Evolutionary conservation across 2,329 filamentous ascomycete species (phyloP).

Genomic region (Fusarium nanum): DNA sequence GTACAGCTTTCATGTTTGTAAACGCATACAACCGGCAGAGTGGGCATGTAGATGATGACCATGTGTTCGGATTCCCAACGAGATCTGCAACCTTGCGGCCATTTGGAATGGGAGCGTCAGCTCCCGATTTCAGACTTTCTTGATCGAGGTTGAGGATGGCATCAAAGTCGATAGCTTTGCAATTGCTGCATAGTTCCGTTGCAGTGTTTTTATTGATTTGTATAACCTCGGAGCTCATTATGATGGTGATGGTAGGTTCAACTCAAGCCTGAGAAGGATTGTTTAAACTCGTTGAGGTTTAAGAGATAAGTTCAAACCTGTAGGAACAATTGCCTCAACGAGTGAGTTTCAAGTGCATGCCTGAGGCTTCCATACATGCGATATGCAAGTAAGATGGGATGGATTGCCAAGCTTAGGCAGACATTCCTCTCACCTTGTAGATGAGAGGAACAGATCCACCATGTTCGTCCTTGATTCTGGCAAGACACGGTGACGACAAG

Average conservation of each 20-base stretch:
- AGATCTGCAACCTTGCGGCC: neutral
- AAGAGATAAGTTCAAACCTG: neutral
- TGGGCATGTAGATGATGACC: neutral
- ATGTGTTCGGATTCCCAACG: neutral
- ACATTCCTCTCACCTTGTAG: neutral
- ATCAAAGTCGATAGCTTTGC: neutral
- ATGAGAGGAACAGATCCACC: rapidly evolving
- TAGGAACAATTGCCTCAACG: neutral
- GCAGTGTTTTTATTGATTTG: rapidly evolving
- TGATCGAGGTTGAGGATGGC: neutral
- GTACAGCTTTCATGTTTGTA: neutral
- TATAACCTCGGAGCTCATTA: neutral
- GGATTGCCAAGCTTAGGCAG: neutral
- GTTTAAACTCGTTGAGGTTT: neutral
- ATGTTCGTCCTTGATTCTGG: neutral
- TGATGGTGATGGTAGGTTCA: neutral
- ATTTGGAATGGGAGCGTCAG: neutral
- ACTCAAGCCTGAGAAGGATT: rapidly evolving
- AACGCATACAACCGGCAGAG: neutral
- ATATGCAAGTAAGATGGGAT: neutral
- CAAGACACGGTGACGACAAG: rapidly evolving
- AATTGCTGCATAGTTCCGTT: neutral
- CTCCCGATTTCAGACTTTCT: neutral
- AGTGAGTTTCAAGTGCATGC: neutral
- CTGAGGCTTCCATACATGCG: neutral